Evolutionary conservation across 306 rosid species (phyloP).

Genomic region (Trifolium fragiferum): DNA sequence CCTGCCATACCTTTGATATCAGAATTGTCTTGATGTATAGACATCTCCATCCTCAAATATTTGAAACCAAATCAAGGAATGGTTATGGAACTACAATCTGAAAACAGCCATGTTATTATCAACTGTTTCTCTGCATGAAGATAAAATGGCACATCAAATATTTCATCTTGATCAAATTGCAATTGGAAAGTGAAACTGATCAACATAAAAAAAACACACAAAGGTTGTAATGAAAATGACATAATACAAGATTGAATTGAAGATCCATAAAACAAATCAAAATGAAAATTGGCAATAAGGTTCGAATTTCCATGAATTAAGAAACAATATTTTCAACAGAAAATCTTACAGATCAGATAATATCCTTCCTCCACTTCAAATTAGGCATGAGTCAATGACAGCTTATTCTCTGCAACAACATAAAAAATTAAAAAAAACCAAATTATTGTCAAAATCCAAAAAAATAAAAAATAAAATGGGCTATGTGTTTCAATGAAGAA

Average conservation of each 20-base stretch:
- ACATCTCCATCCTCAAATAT: constrained; percentile 57
- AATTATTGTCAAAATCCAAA: constrained; percentile 2
- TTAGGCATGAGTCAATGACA: constrained; percentile 19
- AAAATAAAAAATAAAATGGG: not conserved
- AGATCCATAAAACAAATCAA: constrained; percentile 29
- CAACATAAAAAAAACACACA: constrained; percentile 13
- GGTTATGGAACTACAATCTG: constrained; percentile 43
- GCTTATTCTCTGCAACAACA: constrained; percentile 42
- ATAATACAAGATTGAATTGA: not conserved
- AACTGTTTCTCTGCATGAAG: constrained; percentile 45
- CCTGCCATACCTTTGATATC: constrained; percentile 57
- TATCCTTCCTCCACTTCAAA: constrained; percentile 17
- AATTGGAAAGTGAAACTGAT: constrained; percentile 7
- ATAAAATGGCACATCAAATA: not conserved
- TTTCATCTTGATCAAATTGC: constrained; percentile 17
- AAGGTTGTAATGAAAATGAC: constrained; percentile 17
- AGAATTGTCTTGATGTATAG: constrained; percentile 55
- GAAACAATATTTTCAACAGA: not conserved
- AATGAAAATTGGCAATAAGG: constrained; percentile 2
- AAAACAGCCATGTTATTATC: constrained; percentile 44
- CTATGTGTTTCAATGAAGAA: not conserved
- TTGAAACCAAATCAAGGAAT: constrained; percentile 44
- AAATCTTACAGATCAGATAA: constrained; percentile 47
- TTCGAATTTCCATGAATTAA: not conserved
- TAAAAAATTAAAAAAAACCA: constrained; percentile 1